Conservation (phyloP, 2,329 filamentous ascomycete species). For the Cytospora leucostoma region DNA sequence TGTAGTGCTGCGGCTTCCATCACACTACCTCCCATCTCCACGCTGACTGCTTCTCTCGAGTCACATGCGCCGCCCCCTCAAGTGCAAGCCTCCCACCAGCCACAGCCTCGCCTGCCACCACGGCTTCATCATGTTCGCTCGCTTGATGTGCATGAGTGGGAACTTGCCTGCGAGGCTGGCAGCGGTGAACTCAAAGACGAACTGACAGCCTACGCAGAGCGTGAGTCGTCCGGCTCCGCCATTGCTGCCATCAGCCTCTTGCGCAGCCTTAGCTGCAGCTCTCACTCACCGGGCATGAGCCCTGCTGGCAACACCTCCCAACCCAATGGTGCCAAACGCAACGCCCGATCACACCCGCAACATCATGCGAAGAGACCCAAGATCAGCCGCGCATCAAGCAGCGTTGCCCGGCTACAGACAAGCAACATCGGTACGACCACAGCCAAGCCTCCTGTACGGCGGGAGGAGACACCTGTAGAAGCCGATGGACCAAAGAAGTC, state of each 20-base stretch:
- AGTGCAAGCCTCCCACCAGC: slow-evolving; percentile 36
- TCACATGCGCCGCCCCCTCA: slow-evolving; percentile 23
- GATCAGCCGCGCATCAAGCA: slow-evolving; percentile 62
- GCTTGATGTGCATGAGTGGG: slow-evolving; percentile 86
- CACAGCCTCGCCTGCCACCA: slow-evolving; percentile 48
- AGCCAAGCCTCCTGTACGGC: slow-evolving; percentile 41
- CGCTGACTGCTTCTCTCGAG: slow-evolving; percentile 48
- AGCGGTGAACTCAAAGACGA: slow-evolving; percentile 73
- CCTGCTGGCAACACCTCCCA: slow-evolving; percentile 42
- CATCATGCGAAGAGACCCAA: slow-evolving; percentile 61
- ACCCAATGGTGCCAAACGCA: slow-evolving; percentile 65
- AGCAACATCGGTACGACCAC: slow-evolving; percentile 32
- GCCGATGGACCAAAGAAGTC: slow-evolving; percentile 43
- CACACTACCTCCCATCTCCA: slow-evolving; percentile 59
- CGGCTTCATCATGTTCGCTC: slow-evolving; percentile 70
- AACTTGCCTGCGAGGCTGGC: slow-evolving; percentile 84
- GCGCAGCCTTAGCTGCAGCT: slow-evolving; percentile 65
- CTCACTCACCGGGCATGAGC: slow-evolving; percentile 39
- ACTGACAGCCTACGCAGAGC: slow-evolving; percentile 72
- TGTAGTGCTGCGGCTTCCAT: slow-evolving; percentile 65
- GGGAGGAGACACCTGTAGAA: slow-evolving; percentile 36
- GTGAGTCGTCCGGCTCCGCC: slow-evolving; percentile 77
- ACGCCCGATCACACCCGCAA: slow-evolving; percentile 45
- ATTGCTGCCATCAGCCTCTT: slow-evolving; percentile 80
- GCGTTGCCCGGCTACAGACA: slow-evolving; percentile 61